phyloP scores from a whole-genome alignment of 805 yeast genomes.

The Zygoascus ofunaensis region DNA sequence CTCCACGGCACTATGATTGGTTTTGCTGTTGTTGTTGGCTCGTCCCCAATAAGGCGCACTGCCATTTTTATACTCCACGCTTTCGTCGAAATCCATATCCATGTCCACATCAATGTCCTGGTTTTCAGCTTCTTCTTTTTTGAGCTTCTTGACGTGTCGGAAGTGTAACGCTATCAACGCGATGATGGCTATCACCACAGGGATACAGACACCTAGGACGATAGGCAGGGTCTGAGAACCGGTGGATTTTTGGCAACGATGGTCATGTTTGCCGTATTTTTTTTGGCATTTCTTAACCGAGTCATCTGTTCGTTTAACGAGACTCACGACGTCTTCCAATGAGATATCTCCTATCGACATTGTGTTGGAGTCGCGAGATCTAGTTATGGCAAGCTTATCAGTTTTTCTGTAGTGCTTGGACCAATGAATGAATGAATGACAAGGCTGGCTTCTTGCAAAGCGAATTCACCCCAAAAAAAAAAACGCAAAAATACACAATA shows the following conservation, averaged over 20 bases:
- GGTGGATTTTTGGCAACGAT: slow-evolving; percentile 17
- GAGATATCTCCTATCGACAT: no score
- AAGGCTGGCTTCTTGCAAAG: no score
- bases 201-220: slow-evolving; percentile 34
- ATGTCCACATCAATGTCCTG: slow-evolving; percentile 29
- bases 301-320: neutral
- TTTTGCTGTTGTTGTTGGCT: neutral
- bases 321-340: no score
- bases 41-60: neutral
- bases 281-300: neutral
- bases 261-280: slow-evolving; percentile 5
- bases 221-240: slow-evolving; percentile 19
- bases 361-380: no score
- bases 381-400: no score
- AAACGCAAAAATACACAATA: no score
- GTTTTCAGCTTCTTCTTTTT: slow-evolving; percentile 30
- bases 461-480: no score
- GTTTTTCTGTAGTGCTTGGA: no score
- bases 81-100: slow-evolving; percentile 19
- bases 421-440: no score
- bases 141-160: slow-evolving; percentile 25
- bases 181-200: slow-evolving; percentile 26
- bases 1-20: neutral
- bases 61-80: slow-evolving; percentile 1
- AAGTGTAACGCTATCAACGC: slow-evolving; percentile 26